Percentiles rank a stretch among this genome's conserved stretches.
These are phyloP conservation scores for Niveomyces coronatus DNA, from an alignment of 2,329 filamentous ascomycete species.

Conservation along the genomic window DNA sequence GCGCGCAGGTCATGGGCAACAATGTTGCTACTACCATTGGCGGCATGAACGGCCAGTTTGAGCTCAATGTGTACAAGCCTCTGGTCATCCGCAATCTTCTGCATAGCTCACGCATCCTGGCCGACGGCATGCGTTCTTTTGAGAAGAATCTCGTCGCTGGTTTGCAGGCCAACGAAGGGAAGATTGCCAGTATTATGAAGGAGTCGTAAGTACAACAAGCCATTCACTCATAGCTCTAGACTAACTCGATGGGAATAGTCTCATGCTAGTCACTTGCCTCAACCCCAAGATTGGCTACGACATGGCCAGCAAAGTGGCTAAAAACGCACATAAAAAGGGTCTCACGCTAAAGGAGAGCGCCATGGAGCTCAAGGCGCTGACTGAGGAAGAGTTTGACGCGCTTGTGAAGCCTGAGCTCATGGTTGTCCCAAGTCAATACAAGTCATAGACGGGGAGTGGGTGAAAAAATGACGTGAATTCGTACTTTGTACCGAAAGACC, in stretches of 20 bases:
- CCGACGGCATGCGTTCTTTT: constrained; percentile 91
- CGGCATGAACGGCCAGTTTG: constrained; percentile 96
- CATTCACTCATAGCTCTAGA: constrained; percentile 6
- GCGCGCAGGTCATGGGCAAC: constrained; percentile 96
- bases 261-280: constrained; percentile 97
- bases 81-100: constrained; percentile 91
- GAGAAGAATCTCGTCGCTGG: constrained; percentile 86
- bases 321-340: constrained; percentile 98
- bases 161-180: constrained; percentile 85
- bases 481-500: no score
- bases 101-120: constrained; percentile 78
- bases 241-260: constrained; percentile 37
- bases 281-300: constrained; percentile 97
- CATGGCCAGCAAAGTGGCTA: constrained; percentile 93
- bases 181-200: constrained; percentile 82
- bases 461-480: no score
- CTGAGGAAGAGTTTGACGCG: constrained; percentile 79
- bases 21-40: constrained; percentile 86
- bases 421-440: constrained; percentile 67
- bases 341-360: constrained; percentile 88
- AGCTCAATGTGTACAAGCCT: constrained; percentile 98
- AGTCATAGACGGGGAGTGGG: constrained; percentile 34
- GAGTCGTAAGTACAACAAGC: constrained; percentile 59
- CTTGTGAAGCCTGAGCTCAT: constrained; percentile 91
- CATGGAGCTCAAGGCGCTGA: constrained; percentile 84